Conservation (phyloP, 2,329 filamentous ascomycete genomes). For the Aspergillus costaricaensis region DNA sequence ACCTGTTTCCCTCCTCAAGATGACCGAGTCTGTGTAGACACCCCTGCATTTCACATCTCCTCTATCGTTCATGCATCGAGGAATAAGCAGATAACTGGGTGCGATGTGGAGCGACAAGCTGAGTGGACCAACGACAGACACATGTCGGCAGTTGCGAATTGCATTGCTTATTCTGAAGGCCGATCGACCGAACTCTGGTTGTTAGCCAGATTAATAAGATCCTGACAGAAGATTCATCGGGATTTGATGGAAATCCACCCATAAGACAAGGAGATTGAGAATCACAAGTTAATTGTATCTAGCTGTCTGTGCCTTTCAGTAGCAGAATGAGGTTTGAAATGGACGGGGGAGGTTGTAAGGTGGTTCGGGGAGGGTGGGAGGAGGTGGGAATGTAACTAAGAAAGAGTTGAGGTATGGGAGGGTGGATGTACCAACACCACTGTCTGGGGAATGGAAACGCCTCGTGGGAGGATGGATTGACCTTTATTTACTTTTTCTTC, state of each 20-base stretch:
- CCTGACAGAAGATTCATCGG: not conserved
- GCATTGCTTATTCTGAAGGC: not conserved
- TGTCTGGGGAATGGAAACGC: not conserved
- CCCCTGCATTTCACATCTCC: not conserved
- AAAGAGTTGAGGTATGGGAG: not conserved
- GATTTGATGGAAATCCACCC: not conserved
- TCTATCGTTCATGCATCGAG: not conserved
- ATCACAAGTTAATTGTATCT: not conserved
- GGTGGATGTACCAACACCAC: not conserved
- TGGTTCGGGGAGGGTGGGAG: too few relatives aligned
- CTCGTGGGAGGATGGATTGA: not conserved
- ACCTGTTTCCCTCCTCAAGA: not conserved
- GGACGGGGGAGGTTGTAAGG: not conserved
- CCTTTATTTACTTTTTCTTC: not conserved
- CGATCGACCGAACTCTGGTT: not conserved
- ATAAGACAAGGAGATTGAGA: not conserved
- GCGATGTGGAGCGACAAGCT: not conserved
- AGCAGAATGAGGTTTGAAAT: not conserved
- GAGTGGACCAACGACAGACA: conserved; percentile 2
- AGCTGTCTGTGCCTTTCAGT: not conserved
- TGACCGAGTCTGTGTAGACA: not conserved
- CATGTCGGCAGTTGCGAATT: conserved; percentile 1
- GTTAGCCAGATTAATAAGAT: not conserved
- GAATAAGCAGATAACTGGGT: not conserved
- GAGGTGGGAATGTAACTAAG: not conserved